phyloP scores from a whole-genome alignment of 2,329 filamentous ascomycete genomes.

The Fusarium denticulatum region DNA sequence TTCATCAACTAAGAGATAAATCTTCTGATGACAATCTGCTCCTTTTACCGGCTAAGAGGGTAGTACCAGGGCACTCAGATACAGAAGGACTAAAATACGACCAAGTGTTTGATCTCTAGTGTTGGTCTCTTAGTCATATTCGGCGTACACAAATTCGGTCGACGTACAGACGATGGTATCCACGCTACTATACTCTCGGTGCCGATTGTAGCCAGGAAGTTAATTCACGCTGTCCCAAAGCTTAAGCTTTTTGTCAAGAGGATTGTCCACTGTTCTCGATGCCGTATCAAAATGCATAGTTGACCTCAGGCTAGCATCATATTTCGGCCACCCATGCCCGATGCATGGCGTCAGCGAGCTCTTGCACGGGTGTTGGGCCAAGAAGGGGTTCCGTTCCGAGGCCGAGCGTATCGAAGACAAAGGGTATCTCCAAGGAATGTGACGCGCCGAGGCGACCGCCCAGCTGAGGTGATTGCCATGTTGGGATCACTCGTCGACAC shows the following conservation, averaged over 20 bases:
- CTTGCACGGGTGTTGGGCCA: fast-evolving
- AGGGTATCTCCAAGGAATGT: background rate
- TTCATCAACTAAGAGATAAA: no score
- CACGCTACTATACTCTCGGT: background rate
- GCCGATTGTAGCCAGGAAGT: no score
- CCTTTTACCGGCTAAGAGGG: no score
- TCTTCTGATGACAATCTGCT: no score
- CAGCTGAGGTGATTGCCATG: background rate
- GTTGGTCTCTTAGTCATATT: no score
- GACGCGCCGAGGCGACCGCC: background rate
- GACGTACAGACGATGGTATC: no score
- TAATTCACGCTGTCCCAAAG: background rate
- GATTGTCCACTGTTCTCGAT: background rate
- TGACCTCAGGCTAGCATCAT: background rate
- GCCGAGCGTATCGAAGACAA: background rate
- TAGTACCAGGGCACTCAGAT: no score
- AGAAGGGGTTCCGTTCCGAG: background rate
- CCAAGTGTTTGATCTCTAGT: no score
- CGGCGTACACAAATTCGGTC: no score
- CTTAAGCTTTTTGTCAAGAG: background rate
- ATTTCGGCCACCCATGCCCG: background rate
- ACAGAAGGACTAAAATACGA: no score
- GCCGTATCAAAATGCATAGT: background rate
- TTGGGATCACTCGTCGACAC: no score
- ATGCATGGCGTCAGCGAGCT: background rate